Conservation (phyloP, 2,329 filamentous ascomycete genomes). For the Aspergillus clavatus region DNA sequence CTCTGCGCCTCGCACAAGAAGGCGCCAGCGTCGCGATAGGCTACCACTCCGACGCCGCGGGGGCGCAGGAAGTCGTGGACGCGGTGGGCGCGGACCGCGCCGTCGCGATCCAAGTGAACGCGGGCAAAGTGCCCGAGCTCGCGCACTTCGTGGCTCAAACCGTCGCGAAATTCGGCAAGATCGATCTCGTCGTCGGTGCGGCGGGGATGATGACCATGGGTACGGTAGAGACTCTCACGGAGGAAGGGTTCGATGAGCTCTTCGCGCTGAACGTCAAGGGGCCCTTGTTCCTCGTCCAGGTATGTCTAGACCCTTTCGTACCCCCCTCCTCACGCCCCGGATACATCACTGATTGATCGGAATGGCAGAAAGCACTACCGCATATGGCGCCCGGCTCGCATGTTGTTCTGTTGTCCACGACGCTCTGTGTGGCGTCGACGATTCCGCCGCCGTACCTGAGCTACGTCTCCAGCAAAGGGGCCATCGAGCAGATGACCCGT, state of each 20-base stretch:
- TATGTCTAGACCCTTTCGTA: no score
- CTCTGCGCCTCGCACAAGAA: conserved; percentile 33
- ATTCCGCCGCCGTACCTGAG: conserved; percentile 47
- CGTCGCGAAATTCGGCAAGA: conserved; percentile 49
- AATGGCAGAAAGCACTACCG: conserved; percentile 47
- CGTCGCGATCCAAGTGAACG: conserved; percentile 55
- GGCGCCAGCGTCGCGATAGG: conserved; percentile 47
- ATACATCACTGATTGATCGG: not conserved
- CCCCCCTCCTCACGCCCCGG: no score
- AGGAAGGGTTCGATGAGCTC: conserved; percentile 48
- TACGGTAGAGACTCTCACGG: conserved; percentile 47
- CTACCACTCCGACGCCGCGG: conserved; percentile 54
- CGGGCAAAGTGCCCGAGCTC: conserved; percentile 43
- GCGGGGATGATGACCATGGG: conserved; percentile 51
- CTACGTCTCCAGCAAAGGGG: conserved; percentile 55
- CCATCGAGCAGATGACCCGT: conserved; percentile 56
- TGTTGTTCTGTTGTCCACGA: conserved; percentile 53
- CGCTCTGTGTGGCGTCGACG: conserved; percentile 32
- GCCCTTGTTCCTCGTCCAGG: conserved; percentile 47
- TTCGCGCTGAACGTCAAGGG: conserved; percentile 56
- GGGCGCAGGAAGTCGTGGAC: conserved; percentile 52
- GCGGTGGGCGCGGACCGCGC: conserved; percentile 45
- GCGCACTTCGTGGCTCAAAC: conserved; percentile 48
- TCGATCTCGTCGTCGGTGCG: conserved; percentile 57
- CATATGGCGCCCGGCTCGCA: conserved; percentile 48